Conservation (phyloP, 129 eudicot species). For the Tagetes erecta region DNA sequence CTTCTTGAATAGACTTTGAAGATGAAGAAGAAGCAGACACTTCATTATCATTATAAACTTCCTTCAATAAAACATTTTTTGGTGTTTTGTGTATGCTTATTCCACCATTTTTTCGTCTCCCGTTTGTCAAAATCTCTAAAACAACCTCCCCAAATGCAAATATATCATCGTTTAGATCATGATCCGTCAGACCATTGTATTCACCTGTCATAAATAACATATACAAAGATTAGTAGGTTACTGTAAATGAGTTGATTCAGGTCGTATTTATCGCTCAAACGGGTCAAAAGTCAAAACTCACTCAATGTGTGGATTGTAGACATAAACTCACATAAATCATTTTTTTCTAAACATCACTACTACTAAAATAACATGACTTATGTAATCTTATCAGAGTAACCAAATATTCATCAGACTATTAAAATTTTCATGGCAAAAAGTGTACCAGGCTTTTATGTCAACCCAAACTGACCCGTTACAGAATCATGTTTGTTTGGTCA, state of each 20-base stretch:
- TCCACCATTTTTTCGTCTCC: constrained; percentile 58
- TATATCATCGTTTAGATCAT: constrained; percentile 62
- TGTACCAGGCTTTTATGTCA: neutral
- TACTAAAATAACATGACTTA: neutral
- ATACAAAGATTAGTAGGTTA: neutral
- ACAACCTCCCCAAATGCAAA: constrained; percentile 66
- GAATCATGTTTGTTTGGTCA: constrained; percentile 7
- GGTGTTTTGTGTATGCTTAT: constrained; percentile 36
- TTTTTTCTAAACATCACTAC: neutral
- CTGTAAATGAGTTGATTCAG: neutral
- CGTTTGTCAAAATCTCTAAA: constrained; percentile 67
- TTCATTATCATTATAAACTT: constrained; percentile 55
- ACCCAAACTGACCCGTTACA: neutral
- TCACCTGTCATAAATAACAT: constrained; percentile 47
- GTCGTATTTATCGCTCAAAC: neutral
- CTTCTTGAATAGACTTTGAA: constrained; percentile 49
- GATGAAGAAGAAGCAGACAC: constrained; percentile 34
- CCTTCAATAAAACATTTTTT: constrained; percentile 52
- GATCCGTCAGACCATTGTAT: constrained; percentile 41
- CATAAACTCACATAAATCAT: neutral
- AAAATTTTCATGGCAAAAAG: neutral
- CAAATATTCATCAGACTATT: neutral
- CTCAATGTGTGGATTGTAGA: neutral
- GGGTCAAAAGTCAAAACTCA: neutral
- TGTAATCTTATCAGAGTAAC: neutral